phyloP scores from a whole-genome alignment of 345 rosid genomes.

The Salix dunnii region DNA sequence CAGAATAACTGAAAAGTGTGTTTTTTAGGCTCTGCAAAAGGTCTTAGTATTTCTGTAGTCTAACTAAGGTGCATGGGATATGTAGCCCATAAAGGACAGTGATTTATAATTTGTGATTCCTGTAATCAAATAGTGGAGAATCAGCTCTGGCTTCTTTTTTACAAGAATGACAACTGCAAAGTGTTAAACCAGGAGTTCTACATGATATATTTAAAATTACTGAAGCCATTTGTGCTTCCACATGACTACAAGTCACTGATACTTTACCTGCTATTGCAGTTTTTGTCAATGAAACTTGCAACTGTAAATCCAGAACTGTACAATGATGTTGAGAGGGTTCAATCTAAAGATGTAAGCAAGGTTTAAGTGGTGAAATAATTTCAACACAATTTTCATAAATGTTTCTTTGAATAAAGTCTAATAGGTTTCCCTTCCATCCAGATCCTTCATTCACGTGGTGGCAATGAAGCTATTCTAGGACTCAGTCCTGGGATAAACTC shows the following conservation, averaged over 20 bases:
- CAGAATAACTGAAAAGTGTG: background rate
- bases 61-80: too few species aligned
- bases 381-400: conserved; percentile 6
- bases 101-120: too few species aligned
- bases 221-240: background rate
- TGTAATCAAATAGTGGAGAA: background rate
- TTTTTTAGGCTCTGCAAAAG: too few species aligned
- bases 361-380: background rate
- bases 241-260: background rate
- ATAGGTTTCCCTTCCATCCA: conserved; percentile 19
- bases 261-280: conserved; percentile 43
- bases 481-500: conserved; percentile 44
- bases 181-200: too few species aligned
- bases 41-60: too few species aligned
- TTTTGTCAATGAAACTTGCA: conserved; percentile 95
- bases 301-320: conserved; percentile 84
- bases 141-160: background rate
- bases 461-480: conserved; percentile 43
- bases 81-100: background rate
- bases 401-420: conserved; percentile 11
- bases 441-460: conserved; percentile 59
- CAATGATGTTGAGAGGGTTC: conserved; percentile 56
- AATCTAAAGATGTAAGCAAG: conserved; percentile 73
- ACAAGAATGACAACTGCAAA: background rate
- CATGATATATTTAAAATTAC: background rate